A percentile compares a stretch with the other conserved stretches of the same genome.
Conservation (phyloP, 228 moss, liverwort and hornwort genomes). For the Sphagnum fallax region DNA sequence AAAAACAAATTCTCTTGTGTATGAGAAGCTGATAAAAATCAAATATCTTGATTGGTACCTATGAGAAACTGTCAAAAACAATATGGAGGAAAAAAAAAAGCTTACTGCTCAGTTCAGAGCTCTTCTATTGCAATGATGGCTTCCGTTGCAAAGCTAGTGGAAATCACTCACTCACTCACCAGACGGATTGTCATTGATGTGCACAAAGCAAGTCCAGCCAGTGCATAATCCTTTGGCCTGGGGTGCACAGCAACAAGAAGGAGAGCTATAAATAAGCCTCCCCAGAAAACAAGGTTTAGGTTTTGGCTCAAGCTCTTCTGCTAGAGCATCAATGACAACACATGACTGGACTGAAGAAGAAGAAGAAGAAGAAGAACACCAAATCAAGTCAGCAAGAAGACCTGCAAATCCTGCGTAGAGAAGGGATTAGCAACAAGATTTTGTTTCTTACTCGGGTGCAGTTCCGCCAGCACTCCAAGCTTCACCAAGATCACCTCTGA, state of each 20-base stretch:
- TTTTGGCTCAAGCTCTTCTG: background rate
- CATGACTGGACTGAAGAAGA: background rate
- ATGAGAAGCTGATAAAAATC: too few relatives aligned
- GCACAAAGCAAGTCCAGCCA: constrained; percentile 77
- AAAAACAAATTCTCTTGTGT: too few relatives aligned
- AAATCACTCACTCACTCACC: constrained; percentile 14
- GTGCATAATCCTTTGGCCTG: constrained; percentile 83
- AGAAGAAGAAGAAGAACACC: background rate
- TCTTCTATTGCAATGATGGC: too few relatives aligned
- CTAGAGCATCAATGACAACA: background rate
- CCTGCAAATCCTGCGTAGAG: too few relatives aligned
- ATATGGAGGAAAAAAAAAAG: background rate
- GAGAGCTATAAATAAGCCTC: background rate
- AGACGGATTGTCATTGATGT: constrained; percentile 83
- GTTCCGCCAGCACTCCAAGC: constrained; percentile 73
- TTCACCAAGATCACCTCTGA: constrained; percentile 62
- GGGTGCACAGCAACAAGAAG: background rate
- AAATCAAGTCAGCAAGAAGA: background rate
- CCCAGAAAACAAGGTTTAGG: background rate
- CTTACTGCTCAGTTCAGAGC: too few relatives aligned
- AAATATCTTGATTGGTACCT: too few relatives aligned
- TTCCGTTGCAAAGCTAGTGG: too few relatives aligned
- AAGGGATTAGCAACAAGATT: too few relatives aligned
- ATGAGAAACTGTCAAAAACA: too few relatives aligned
- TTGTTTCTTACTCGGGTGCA: constrained; percentile 67